A percentile compares a stretch with the other conserved stretches of the same genome.
phyloP scores from a whole-genome alignment of 768 basidiomycete genomes.

The Austroboletus eburneus region DNA sequence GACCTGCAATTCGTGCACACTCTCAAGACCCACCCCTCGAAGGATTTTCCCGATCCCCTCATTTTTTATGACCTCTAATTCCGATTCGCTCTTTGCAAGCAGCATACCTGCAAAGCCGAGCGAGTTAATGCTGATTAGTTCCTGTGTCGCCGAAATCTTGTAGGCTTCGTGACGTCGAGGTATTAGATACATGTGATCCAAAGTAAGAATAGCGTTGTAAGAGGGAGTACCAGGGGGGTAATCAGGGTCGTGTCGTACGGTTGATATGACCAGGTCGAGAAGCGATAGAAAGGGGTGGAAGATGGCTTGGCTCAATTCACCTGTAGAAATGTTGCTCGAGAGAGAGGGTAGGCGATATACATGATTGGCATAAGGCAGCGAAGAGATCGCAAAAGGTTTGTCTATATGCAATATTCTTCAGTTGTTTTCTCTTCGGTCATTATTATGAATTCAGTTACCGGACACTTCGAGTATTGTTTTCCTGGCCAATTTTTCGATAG shows the following conservation, averaged over 20 bases:
- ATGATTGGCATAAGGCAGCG: slow-evolving; percentile 79
- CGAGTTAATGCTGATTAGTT: slow-evolving; percentile 71
- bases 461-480: slow-evolving; percentile 49
- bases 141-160: slow-evolving; percentile 48
- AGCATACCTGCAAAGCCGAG: slow-evolving; percentile 89
- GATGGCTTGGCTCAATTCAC: slow-evolving; percentile 48
- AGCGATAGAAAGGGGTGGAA: slow-evolving; percentile 64
- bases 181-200: slow-evolving; percentile 82
- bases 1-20: slow-evolving; percentile 64
- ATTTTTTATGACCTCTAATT: slow-evolving; percentile 63
- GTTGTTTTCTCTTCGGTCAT: neutral
- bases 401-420: slow-evolving; percentile 38
- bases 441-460: slow-evolving; percentile 8
- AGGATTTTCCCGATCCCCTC: slow-evolving; percentile 64
- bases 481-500: slow-evolving; percentile 69
- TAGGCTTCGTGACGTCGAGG: slow-evolving; percentile 70
- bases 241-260: slow-evolving; percentile 60
- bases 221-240: slow-evolving; percentile 66
- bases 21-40: slow-evolving; percentile 57
- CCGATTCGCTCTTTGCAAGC: slow-evolving; percentile 77
- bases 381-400: slow-evolving; percentile 64
- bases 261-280: slow-evolving; percentile 73
- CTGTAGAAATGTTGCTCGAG: slow-evolving; percentile 20
- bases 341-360: slow-evolving; percentile 47
- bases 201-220: slow-evolving; percentile 79